Evolutionary conservation across 2,329 filamentous ascomycete genomes (phyloP).

Genomic region (Monilinia fructigena): DNA sequence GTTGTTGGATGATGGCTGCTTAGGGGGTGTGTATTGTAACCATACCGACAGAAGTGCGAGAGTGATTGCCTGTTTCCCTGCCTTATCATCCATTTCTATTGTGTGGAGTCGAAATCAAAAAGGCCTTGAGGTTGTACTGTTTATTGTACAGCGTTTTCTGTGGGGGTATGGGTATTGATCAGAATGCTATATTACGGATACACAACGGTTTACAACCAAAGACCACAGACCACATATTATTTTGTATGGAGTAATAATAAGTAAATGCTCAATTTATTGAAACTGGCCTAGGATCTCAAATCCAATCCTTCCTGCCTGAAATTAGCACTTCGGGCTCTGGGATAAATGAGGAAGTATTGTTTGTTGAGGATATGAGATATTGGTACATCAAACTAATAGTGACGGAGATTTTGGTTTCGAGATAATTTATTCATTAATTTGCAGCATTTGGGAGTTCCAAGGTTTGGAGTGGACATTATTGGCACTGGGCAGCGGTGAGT

Average conservation of each 20-base stretch:
- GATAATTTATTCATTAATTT: conserved; percentile 17
- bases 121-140: neutral
- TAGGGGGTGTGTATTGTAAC: conserved; percentile 9
- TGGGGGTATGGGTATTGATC: conserved; percentile 9
- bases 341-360: conserved; percentile 6
- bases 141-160: conserved; percentile 15
- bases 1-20: conserved; percentile 5
- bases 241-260: conserved; percentile 16
- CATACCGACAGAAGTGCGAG: conserved; percentile 12
- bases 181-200: conserved; percentile 9
- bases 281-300: neutral
- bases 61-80: conserved; percentile 14
- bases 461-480: conserved; percentile 2
- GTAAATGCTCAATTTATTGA: conserved; percentile 13
- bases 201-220: conserved; percentile 15
- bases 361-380: conserved; percentile 3
- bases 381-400: conserved; percentile 13
- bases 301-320: conserved; percentile 6
- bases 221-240: conserved; percentile 17
- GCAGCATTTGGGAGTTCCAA: conserved; percentile 15
- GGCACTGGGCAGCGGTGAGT: conserved; percentile 17
- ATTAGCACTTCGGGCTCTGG: conserved; percentile 11
- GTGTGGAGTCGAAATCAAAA: conserved; percentile 1
- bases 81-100: conserved; percentile 12
- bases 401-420: conserved; percentile 18